These are phyloP conservation scores for Xylariaceae sp. DNA, from an alignment of 2,329 filamentous ascomycete species.

Conservation along the genomic window DNA sequence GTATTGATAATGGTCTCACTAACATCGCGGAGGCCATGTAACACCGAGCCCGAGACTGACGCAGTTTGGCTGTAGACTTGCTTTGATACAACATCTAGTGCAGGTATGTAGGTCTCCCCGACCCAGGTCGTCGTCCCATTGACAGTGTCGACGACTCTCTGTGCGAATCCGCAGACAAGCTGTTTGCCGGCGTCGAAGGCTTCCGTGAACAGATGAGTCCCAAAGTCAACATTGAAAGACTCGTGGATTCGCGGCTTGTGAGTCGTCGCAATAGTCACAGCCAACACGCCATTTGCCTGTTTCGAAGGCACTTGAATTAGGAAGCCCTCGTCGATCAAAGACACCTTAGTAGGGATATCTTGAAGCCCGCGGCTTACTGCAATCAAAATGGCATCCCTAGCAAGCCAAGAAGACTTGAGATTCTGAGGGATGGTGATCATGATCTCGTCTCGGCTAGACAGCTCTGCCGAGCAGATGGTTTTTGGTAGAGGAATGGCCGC, in stretches of 20 bases:
- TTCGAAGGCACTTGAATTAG: constrained; percentile 46
- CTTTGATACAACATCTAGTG: constrained; percentile 30
- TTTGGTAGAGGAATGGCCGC: constrained; percentile 28
- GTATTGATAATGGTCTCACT: constrained; percentile 21
- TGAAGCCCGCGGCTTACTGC: constrained; percentile 46
- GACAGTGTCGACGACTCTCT: constrained; percentile 39
- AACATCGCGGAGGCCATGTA: constrained; percentile 26
- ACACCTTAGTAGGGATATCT: constrained; percentile 44
- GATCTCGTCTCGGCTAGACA: constrained; percentile 45
- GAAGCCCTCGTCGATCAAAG: constrained; percentile 45
- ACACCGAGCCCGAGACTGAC: constrained; percentile 29
- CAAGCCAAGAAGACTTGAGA: constrained; percentile 50
- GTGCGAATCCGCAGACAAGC: constrained; percentile 36
- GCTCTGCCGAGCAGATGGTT: constrained; percentile 41
- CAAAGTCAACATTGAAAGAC: constrained; percentile 56
- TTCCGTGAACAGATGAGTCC: constrained; percentile 41
- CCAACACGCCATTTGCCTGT: constrained; percentile 54
- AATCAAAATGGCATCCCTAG: constrained; percentile 51
- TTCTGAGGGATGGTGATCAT: constrained; percentile 47
- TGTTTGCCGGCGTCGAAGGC: constrained; percentile 41
- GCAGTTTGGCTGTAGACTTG: constrained; percentile 29
- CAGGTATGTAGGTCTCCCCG: constrained; percentile 31
- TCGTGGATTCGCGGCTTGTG: constrained; percentile 57
- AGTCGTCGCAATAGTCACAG: constrained; percentile 52
- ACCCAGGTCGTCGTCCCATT: constrained; percentile 33